Conservation (phyloP, 306 rosid genomes). For the Calophaca sinica region DNA sequence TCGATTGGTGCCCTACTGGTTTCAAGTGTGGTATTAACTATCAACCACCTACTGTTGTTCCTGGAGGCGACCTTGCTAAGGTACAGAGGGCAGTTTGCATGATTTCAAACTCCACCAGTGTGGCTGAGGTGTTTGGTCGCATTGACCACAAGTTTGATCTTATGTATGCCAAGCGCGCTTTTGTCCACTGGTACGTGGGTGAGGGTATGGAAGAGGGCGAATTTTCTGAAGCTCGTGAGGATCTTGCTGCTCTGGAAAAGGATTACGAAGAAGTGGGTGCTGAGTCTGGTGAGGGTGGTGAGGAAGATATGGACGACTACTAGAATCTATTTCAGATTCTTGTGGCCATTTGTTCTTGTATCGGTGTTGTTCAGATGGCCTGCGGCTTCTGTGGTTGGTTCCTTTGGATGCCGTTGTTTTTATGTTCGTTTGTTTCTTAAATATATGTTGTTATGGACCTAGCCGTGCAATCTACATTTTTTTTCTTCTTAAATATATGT, state of each 20-base stretch:
- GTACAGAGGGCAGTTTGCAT: conserved; percentile 96
- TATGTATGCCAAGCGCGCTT: conserved; percentile 92
- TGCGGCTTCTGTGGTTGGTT: background rate
- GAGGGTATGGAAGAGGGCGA: conserved; percentile 99
- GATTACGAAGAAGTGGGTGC: conserved; percentile 98
- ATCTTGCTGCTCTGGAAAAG: conserved; percentile 93
- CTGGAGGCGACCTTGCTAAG: conserved; percentile 93
- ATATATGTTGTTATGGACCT: background rate
- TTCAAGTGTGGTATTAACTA: conserved; percentile 96
- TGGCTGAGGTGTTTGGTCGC: conserved; percentile 90
- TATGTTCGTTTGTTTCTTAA: background rate
- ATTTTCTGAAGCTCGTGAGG: conserved; percentile 95
- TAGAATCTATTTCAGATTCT: conserved; percentile 44
- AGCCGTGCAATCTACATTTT: too few relatives aligned
- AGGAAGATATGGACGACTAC: conserved; percentile 73
- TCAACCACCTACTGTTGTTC: conserved; percentile 95
- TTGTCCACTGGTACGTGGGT: conserved; percentile 97
- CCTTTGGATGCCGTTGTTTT: background rate
- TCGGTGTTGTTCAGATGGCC: background rate
- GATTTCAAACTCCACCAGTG: conserved; percentile 92
- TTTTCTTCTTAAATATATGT: too few relatives aligned
- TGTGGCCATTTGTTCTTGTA: background rate
- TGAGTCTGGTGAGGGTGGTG: conserved; percentile 80
- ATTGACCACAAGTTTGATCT: conserved; percentile 92
- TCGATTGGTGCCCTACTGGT: conserved; percentile 97